phyloP scores from a whole-genome alignment of 306 rosid species.

The Citrullus mucosospermus region DNA sequence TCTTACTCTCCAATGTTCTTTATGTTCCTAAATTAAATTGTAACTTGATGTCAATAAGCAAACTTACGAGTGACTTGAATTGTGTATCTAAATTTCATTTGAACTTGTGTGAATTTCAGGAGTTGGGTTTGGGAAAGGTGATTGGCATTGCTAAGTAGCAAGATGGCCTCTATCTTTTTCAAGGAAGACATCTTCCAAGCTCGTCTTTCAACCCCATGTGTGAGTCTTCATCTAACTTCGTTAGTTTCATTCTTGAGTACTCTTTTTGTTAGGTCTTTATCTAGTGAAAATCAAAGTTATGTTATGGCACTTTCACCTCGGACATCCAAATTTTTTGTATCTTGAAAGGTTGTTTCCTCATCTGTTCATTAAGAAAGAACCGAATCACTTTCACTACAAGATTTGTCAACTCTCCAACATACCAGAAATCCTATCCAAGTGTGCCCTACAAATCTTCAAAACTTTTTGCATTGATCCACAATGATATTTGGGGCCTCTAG shows the following conservation, averaged over 20 bases:
- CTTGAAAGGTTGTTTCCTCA: no score
- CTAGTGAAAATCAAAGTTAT: background rate
- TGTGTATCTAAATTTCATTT: background rate
- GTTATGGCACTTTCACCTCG: no score
- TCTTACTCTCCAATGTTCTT: background rate
- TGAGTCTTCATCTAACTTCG: background rate
- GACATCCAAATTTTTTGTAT: no score
- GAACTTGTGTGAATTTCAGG: background rate
- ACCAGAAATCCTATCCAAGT: no score
- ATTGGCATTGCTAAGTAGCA: background rate
- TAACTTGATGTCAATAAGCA: background rate
- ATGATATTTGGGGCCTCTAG: no score
- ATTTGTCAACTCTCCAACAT: no score
- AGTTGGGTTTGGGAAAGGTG: background rate
- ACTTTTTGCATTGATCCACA: no score
- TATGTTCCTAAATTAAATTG: background rate
- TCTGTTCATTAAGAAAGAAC: no score
- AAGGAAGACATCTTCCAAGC: no score
- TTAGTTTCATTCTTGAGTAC: background rate
- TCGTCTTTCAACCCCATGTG: background rate
- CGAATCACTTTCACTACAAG: no score
- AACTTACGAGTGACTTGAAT: background rate
- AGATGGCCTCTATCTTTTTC: no score
- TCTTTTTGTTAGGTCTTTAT: background rate
- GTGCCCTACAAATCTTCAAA: no score